Conservation (phyloP, 768 basidiomycete genomes). For the Chlorophyllum brunneum region DNA sequence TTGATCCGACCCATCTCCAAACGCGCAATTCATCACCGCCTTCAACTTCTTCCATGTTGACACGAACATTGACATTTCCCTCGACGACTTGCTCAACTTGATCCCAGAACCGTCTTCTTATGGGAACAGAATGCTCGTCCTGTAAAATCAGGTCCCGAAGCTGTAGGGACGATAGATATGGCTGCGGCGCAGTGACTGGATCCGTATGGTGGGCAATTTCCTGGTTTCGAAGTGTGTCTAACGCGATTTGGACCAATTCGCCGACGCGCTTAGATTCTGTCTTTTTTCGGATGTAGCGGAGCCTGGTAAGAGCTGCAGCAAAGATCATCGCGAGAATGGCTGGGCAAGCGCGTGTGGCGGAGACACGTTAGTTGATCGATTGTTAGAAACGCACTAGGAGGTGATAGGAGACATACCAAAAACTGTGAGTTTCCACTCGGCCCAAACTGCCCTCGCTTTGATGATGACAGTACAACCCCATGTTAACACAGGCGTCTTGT, state of each 20-base stretch:
- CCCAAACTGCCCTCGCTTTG: conserved; percentile 63
- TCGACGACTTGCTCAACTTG: conserved; percentile 84
- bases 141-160: conserved; percentile 84
- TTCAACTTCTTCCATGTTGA: conserved; percentile 76
- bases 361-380: conserved; percentile 14
- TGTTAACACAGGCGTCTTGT: conserved; percentile 63
- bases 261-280: conserved; percentile 63
- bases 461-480: conserved; percentile 66
- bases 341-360: conserved; percentile 19
- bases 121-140: conserved; percentile 70
- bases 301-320: conserved; percentile 27
- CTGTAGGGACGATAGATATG: conserved; percentile 82
- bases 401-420: conserved; percentile 45
- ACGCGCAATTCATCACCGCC: conserved; percentile 88
- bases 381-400: conserved; percentile 13
- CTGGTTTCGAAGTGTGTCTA: conserved; percentile 78
- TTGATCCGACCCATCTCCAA: conserved; percentile 83
- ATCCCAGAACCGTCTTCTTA: conserved; percentile 70
- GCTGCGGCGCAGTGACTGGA: conserved; percentile 67
- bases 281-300: conserved; percentile 46
- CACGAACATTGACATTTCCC: conserved; percentile 86
- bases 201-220: conserved; percentile 81
- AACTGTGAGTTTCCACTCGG: conserved; percentile 60
- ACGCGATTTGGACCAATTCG: conserved; percentile 72
- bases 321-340: conserved; percentile 29